These are phyloP conservation scores for Oxyria digyna DNA, from an alignment of 148 eudicot genomes.

Conservation along the genomic window DNA sequence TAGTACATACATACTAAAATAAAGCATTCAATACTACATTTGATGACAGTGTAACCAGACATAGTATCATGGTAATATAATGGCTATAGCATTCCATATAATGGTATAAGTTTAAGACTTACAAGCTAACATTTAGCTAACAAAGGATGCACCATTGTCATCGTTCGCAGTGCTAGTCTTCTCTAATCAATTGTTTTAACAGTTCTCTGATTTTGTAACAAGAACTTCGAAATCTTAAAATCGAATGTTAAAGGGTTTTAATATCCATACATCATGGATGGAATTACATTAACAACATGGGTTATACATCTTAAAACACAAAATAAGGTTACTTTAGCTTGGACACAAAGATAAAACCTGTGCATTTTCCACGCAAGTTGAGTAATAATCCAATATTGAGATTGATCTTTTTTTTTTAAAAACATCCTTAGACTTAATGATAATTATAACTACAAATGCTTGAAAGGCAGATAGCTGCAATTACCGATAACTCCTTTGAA, in stretches of 20 bases:
- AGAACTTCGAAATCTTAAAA: not conserved
- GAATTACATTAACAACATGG: not conserved
- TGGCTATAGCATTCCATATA: not conserved
- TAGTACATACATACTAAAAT: no score
- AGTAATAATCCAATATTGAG: not conserved
- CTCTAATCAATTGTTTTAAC: not conserved
- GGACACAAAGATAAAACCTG: not conserved
- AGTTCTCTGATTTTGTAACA: not conserved
- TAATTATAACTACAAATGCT: not conserved
- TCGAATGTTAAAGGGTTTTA: not conserved
- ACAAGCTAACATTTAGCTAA: not conserved
- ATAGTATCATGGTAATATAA: not conserved
- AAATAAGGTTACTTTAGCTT: not conserved
- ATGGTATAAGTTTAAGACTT: not conserved
- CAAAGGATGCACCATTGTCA: not conserved
- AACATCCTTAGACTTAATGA: not conserved
- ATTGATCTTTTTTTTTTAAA: no score
- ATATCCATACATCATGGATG: not conserved
- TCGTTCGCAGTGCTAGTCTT: not conserved
- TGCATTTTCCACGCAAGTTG: not conserved
- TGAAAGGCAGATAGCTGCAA: constrained; percentile 6
- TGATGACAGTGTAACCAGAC: no score
- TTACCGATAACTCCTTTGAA: constrained; percentile 60
- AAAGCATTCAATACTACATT: no score
- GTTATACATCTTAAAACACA: no score